Percentiles rank a stretch among this genome's conserved stretches.
Conservation (phyloP, 352 stramenopile species). For the Phytophthora cactorum region DNA sequence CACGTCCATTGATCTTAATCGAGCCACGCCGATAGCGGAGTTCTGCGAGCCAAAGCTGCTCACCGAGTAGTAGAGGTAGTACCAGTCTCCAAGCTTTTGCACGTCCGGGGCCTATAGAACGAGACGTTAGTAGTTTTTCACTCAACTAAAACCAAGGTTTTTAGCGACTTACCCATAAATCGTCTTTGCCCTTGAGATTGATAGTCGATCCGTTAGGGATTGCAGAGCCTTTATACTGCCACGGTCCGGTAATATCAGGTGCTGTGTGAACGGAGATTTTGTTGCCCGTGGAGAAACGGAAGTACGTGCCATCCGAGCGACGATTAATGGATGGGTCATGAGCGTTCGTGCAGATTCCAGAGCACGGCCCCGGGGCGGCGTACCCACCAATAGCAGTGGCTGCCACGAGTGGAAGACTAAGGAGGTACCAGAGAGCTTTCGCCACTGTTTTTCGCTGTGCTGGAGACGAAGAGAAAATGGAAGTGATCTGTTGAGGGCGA, state of each 20-base stretch:
- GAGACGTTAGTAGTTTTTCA: background rate
- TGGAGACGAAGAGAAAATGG: too few species aligned
- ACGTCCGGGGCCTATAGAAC: conserved; percentile 42
- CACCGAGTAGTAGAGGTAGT: conserved; percentile 68
- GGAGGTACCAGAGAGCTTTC: too few species aligned
- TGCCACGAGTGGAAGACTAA: too few species aligned
- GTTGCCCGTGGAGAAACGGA: conserved; percentile 48
- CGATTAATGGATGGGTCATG: conserved; percentile 52
- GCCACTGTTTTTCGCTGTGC: too few species aligned
- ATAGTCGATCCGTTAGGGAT: conserved; percentile 49
- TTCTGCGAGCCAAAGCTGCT: conserved; percentile 51
- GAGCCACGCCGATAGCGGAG: conserved; percentile 50
- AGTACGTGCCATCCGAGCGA: conserved; percentile 49
- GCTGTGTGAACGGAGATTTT: conserved; percentile 51
- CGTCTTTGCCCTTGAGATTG: conserved; percentile 45
- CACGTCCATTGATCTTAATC: conserved; percentile 46
- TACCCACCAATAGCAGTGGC: conserved; percentile 23
- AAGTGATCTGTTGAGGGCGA: too few species aligned
- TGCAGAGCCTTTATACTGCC: conserved; percentile 45
- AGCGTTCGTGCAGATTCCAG: conserved; percentile 35
- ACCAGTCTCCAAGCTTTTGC: conserved; percentile 48
- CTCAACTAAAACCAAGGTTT: background rate
- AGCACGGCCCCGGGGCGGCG: conserved; percentile 20
- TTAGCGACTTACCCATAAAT: conserved; percentile 38
- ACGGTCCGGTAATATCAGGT: conserved; percentile 41